These are phyloP conservation scores for Plasmopara halstedii DNA, from an alignment of 352 stramenopile species.

Conservation along the genomic window DNA sequence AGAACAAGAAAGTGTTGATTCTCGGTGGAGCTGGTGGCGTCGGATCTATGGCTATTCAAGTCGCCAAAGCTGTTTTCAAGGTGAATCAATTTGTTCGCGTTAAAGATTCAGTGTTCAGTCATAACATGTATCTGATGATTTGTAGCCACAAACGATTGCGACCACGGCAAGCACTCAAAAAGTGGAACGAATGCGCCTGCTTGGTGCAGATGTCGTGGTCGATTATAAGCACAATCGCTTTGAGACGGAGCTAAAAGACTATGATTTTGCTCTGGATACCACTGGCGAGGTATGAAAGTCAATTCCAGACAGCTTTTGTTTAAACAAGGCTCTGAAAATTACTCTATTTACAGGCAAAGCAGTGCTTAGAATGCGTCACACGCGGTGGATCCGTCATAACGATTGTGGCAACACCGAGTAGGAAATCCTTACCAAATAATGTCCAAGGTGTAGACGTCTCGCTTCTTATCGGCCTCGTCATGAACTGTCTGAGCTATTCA, in stretches of 20 bases:
- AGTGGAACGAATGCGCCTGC: conserved; percentile 47
- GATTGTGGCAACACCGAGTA: conserved; percentile 49
- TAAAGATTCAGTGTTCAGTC: neutral
- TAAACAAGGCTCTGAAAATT: too few relatives aligned
- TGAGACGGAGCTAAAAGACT: conserved; percentile 57
- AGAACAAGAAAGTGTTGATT: conserved; percentile 69
- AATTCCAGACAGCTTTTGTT: neutral
- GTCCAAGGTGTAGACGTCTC: conserved; percentile 33
- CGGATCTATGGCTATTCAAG: conserved; percentile 62
- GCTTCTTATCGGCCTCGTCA: conserved; percentile 33
- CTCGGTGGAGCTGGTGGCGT: conserved; percentile 64
- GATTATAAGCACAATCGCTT: conserved; percentile 64
- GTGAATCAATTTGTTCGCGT: conserved; percentile 4
- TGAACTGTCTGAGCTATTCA: conserved; percentile 56
- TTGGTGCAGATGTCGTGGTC: conserved; percentile 64
- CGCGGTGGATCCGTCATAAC: conserved; percentile 46
- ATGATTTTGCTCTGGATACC: conserved; percentile 73
- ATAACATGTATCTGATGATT: neutral
- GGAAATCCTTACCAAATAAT: conserved; percentile 23
- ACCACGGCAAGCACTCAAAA: conserved; percentile 67
- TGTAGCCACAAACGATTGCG: conserved; percentile 50
- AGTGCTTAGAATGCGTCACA: conserved; percentile 60
- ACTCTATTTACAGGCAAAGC: conserved; percentile 28
- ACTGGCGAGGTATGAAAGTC: conserved; percentile 48
- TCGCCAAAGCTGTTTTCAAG: conserved; percentile 74